Conservation (phyloP, 306 rosid species). For the Vachellia pachyceras region DNA sequence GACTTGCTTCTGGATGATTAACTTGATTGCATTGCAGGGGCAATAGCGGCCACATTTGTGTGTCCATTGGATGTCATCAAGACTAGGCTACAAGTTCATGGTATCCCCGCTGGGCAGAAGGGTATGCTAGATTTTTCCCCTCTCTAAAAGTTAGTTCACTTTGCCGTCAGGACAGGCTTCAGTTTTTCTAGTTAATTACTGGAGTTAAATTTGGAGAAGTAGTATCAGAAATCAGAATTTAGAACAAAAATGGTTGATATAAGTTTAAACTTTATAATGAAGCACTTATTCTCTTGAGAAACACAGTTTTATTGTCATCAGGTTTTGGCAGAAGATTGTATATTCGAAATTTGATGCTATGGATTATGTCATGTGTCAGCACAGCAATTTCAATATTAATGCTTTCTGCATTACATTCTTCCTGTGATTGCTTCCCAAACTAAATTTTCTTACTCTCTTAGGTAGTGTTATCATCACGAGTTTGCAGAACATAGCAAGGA, state of each 20-base stretch:
- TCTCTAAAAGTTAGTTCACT: neutral
- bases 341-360: slow-evolving; percentile 9
- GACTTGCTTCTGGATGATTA: neutral
- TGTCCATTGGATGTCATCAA: slow-evolving; percentile 99
- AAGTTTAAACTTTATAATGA: slow-evolving; percentile 8
- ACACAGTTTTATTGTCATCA: slow-evolving; percentile 13
- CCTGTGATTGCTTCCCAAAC: slow-evolving; percentile 22
- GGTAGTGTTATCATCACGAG: slow-evolving; percentile 83
- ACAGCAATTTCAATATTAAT: neutral
- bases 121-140: slow-evolving; percentile 51
- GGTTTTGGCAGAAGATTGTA: slow-evolving; percentile 16
- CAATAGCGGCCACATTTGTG: slow-evolving; percentile 92
- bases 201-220: slow-evolving; percentile 18
- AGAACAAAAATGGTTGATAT: neutral
- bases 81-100: slow-evolving; percentile 97
- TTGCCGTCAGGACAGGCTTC: neutral
- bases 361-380: slow-evolving; percentile 5
- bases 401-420: slow-evolving; percentile 1
- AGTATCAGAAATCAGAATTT: neutral
- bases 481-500: slow-evolving; percentile 69
- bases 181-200: neutral
- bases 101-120: slow-evolving; percentile 72
- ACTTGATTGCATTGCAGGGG: slow-evolving; percentile 57
- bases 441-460: slow-evolving; percentile 44
- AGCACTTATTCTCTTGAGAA: slow-evolving; percentile 21